Base-by-base conservation (phyloP, 2,329 filamentous ascomycete genomes). In the Anisogramma anomala region DNA sequence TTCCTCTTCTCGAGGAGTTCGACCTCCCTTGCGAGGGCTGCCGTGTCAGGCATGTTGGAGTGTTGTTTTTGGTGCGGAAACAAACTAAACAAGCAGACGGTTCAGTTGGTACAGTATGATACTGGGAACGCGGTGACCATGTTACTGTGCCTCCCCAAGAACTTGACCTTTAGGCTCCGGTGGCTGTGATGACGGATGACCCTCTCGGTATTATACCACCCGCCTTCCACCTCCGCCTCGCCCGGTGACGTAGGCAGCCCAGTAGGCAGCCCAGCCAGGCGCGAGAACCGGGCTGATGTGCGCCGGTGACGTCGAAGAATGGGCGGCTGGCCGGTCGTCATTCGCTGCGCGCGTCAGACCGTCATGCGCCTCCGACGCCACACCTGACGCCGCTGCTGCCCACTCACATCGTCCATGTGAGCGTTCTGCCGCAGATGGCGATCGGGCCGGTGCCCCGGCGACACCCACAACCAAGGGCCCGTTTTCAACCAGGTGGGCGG, bases 331-430 rank as follows among this genome's bases (percentile, higher is more conserved):
- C 7, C 30, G 18, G 22, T 13, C 25, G 33, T 43, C 36, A 43
- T 43, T 43, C 36, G 41, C 33, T n/a, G 33, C n/a, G 15, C 15
- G 15, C 15, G 20, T n/a, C 26, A 36, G 23, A 32, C 19, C 36
- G 32, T 40, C 33, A 43, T 43, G 41, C 41, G 40, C 26, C 36
- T 35, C 41, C 39, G 26, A 39, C 41, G 41, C 41, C 41, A 43
- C 41, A 43, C 35, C 33, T 36, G 11, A 27, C 41, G 30, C n/a
- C n/a, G n/a, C n/a, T n/a, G n/a, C n/a, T n/a, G n/a, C n/a, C n/a
- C n/a, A n/a, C n/a, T n/a, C n/a, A n/a, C n/a, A n/a, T n/a, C n/a
- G n/a, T n/a, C n/a, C n/a, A n/a, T n/a, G n/a, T n/a, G n/a, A n/a
- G n/a, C n/a, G n/a, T n/a, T n/a, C n/a, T n/a, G n/a, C n/a, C n/a